Conservation (phyloP, 768 basidiomycete species). For the Mycena kentingensis region DNA sequence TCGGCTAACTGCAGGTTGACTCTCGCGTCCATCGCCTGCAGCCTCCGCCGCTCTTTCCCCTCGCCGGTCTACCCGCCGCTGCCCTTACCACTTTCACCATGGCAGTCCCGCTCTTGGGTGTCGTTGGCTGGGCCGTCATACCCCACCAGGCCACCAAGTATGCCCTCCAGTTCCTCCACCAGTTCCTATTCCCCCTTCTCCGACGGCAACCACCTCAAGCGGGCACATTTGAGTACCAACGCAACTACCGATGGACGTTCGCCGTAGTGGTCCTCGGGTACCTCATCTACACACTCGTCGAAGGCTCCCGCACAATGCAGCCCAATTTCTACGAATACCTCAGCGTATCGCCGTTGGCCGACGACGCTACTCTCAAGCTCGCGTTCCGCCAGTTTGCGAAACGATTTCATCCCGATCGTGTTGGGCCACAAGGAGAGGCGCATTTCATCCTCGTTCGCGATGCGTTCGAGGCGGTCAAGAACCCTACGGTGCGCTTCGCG, state of each 20-base stretch:
- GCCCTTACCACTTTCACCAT: not conserved
- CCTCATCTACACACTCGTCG: constrained; percentile 63
- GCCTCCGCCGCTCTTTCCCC: not conserved
- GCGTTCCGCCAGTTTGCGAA: constrained; percentile 79
- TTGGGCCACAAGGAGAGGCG: constrained; percentile 55
- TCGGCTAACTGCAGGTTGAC: not conserved
- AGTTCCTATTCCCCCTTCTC: constrained; percentile 32
- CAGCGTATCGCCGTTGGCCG: constrained; percentile 59
- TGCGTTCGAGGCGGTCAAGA: constrained; percentile 77
- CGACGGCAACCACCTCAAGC: constrained; percentile 40
- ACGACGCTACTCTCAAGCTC: constrained; percentile 65
- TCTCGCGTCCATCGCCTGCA: not conserved
- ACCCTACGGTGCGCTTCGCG: constrained; percentile 78
- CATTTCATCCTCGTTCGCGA: constrained; percentile 72
- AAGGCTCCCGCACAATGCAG: constrained; percentile 55
- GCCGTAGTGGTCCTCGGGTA: constrained; percentile 65
- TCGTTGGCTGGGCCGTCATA: constrained; percentile 67
- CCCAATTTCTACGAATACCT: constrained; percentile 83
- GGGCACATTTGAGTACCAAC: constrained; percentile 47
- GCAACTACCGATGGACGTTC: constrained; percentile 67
- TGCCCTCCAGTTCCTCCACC: constrained; percentile 50
- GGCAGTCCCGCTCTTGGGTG: constrained; percentile 33
- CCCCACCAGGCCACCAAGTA: constrained; percentile 62
- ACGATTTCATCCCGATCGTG: constrained; percentile 76
- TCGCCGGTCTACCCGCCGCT: not conserved